Evolutionary conservation across 2,329 filamentous ascomycete genomes (phyloP), one percentile per base, ranked within the genome.

Genomic region (Knufia fluminis): DNA sequence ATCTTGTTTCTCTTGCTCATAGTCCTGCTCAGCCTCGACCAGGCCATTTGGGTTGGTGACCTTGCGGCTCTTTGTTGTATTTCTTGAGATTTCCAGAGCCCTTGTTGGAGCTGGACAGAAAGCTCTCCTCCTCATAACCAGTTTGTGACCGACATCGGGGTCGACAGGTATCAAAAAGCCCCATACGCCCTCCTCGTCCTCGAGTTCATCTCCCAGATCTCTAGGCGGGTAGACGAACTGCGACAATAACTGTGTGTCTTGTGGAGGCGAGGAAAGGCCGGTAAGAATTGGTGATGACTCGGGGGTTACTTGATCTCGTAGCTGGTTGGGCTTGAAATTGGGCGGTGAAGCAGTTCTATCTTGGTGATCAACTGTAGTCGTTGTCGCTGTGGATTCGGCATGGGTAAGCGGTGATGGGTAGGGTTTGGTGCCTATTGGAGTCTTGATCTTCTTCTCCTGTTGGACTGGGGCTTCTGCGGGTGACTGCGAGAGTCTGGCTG

Each of bases 131-230:
- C 79, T 84, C 65, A 98, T 66, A 6, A 94, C 85, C 68, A 94
- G 66, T 3, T 76, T 67, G 65, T 85, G 69, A 67, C 80, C 83
- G 48, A 83, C 81, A 55, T 78, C 79, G 46, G 78, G 76, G 61
- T 91, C 83, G 20, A 95, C 71, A 1, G 91, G 88, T 48, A 95
- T 79, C 3, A 98, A 73, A 61, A 97, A 98, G 10, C 94, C 94
- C 92, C 92, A 98, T 1, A 97, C 88, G 7, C 88, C 88, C 64
- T 94, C 86, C 40, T 79, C 77, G 51, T 78, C 79, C 62, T 95
- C 86, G 54, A 90, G 79, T 50, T 94, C 88, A 55, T 90, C 86
- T 9, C 82, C 82, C 41, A 91, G 76, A 22, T 79, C 77, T 51
- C 79, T 72, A 23, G 87, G 79, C 2, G 85, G 82, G 57, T 87